A percentile compares a stretch with the other conserved stretches of the same genome.
phyloP scores from a whole-genome alignment of 345 rosid species.

The Moricandia arvensis region DNA sequence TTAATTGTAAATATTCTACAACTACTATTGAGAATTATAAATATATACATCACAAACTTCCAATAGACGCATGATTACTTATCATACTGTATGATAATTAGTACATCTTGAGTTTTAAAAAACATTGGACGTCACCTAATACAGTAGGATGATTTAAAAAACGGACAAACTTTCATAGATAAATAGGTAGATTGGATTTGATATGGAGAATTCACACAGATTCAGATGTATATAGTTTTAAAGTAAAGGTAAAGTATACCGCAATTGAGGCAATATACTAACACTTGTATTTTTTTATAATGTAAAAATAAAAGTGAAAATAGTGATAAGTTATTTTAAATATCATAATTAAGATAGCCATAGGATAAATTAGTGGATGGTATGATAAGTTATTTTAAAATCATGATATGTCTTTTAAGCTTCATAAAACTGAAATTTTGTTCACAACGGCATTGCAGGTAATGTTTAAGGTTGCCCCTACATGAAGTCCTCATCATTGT shows the following conservation, averaged over 20 bases:
- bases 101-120: constrained; percentile 24
- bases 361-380: constrained; percentile 21
- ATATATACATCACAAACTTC: background rate
- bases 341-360: constrained; percentile 9
- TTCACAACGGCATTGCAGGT: constrained; percentile 32
- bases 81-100: constrained; percentile 11
- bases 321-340: constrained; percentile 2
- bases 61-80: constrained; percentile 18
- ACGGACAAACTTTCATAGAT: background rate
- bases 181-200: background rate
- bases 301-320: constrained; percentile 6
- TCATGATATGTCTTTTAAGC: background rate
- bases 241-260: background rate
- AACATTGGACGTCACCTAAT: constrained; percentile 29
- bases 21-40: background rate
- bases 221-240: no score
- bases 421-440: constrained; percentile 9
- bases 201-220: background rate
- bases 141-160: background rate
- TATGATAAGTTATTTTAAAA: constrained; percentile 25
- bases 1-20: no score
- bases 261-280: no score
- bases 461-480: constrained; percentile 34
- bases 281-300: background rate
- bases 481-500: constrained; percentile 32